Percentiles rank a stretch among this genome's conserved stretches.
These are phyloP conservation scores for Cryptosporidium tyzzeri DNA, from an alignment of 169 alveolate genomes.

Conservation along the genomic window DNA sequence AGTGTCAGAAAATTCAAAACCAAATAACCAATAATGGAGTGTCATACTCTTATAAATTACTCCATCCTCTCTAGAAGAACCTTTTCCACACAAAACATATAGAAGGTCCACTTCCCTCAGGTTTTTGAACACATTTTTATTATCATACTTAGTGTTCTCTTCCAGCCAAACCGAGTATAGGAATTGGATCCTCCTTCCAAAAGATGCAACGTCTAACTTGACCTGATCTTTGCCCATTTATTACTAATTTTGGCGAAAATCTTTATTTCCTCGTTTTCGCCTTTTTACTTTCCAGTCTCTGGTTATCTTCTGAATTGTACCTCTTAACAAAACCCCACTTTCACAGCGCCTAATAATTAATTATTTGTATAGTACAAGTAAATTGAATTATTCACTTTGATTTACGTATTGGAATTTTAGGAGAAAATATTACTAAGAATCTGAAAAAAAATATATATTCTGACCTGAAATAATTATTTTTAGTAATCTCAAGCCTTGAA, in stretches of 20 bases:
- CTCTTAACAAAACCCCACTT: conserved; percentile 52
- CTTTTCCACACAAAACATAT: conserved; percentile 71
- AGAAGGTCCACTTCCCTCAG: conserved; percentile 37
- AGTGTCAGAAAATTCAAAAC: conserved; percentile 91
- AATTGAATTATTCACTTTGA: not conserved
- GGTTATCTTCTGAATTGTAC: not conserved
- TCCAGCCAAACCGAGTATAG: conserved; percentile 63
- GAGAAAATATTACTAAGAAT: not conserved
- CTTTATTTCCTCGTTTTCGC: conserved; percentile 20
- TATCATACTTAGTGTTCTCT: conserved; percentile 21
- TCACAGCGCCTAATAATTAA: conserved; percentile 17
- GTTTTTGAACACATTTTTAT: conserved; percentile 3
- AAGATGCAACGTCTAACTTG: conserved; percentile 47
- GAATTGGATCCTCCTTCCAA: conserved; percentile 54
- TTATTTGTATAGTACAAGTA: not conserved
- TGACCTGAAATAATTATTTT: not conserved
- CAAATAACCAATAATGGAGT: conserved; percentile 86
- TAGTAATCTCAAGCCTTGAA: too few relatives aligned
- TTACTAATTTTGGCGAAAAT: conserved; percentile 27
- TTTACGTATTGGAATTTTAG: not conserved
- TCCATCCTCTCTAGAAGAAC: conserved; percentile 73
- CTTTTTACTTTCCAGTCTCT: conserved; percentile 56
- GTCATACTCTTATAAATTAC: conserved; percentile 67
- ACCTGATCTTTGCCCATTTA: conserved; percentile 73
- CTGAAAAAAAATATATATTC: too few relatives aligned